A percentile compares a stretch with the other conserved stretches of the same genome.
Conservation (phyloP, 1,284 basidiomycete genomes). For the Porogramme epimiltina region DNA sequence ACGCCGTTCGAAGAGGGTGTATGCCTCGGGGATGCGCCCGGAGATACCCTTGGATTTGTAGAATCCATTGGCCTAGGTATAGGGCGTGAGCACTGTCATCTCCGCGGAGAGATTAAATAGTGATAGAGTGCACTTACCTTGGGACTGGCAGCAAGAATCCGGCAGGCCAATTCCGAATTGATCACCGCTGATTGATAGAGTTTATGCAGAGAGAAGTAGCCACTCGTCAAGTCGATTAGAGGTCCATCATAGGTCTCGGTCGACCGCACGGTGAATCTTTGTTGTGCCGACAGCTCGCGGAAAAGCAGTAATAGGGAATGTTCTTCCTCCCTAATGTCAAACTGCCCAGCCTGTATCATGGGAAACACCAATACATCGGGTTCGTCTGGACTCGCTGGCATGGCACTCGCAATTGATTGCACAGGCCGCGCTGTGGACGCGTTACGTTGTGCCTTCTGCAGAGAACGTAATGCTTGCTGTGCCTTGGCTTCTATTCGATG, state of each 20-base stretch:
- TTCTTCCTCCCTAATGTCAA: slow-evolving; percentile 85
- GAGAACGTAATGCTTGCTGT: slow-evolving; percentile 43
- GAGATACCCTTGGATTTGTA: slow-evolving; percentile 88
- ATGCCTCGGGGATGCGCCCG: slow-evolving; percentile 92
- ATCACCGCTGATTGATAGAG: slow-evolving; percentile 82
- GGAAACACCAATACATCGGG: slow-evolving; percentile 72
- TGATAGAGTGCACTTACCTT: slow-evolving; percentile 69
- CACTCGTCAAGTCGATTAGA: slow-evolving; percentile 81
- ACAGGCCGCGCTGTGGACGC: slow-evolving; percentile 17
- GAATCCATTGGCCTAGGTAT: slow-evolving; percentile 88
- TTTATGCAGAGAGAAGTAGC: slow-evolving; percentile 90
- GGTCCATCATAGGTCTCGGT: slow-evolving; percentile 35
- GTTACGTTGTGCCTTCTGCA: slow-evolving; percentile 49
- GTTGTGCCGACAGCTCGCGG: slow-evolving; percentile 34
- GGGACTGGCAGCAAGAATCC: slow-evolving; percentile 87
- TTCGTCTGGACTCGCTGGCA: slow-evolving; percentile 11
- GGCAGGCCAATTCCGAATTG: slow-evolving; percentile 59
- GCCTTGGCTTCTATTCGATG: slow-evolving; percentile 61
- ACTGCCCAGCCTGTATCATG: slow-evolving; percentile 84
- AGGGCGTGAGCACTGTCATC: slow-evolving; percentile 1
- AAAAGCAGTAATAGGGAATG: slow-evolving; percentile 62
- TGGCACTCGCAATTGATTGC: neutral
- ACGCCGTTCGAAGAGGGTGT: slow-evolving; percentile 84
- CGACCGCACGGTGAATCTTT: slow-evolving; percentile 1
- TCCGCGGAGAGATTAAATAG: slow-evolving; percentile 3